These are phyloP conservation scores for Huntiella moniliformis DNA, from an alignment of 2,329 filamentous ascomycete species.

Conservation along the genomic window DNA sequence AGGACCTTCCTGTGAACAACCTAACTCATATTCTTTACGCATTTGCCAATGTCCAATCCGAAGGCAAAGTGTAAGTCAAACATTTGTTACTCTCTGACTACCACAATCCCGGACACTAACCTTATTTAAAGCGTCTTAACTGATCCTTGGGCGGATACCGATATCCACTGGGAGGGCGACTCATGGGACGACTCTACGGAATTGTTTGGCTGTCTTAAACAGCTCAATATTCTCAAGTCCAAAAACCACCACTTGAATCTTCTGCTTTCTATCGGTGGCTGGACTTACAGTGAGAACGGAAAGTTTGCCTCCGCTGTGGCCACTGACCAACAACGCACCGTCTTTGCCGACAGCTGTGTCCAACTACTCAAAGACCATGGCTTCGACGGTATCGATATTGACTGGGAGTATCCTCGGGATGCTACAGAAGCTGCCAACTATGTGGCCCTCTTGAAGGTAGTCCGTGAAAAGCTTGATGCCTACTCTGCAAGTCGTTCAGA, in stretches of 20 bases:
- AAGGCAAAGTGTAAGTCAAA: conserved; percentile 55
- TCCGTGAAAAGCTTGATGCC: conserved; percentile 37
- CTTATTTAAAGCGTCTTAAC: conserved; percentile 27
- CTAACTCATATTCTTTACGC: conserved; percentile 81
- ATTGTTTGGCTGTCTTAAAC: conserved; percentile 76
- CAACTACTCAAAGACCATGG: conserved; percentile 62
- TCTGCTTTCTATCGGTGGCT: conserved; percentile 74
- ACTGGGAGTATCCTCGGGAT: conserved; percentile 48
- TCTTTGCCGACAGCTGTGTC: conserved; percentile 57
- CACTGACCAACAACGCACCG: conserved; percentile 46
- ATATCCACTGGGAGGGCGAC: conserved; percentile 55
- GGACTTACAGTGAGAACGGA: conserved; percentile 67
- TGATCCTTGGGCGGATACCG: conserved; percentile 46
- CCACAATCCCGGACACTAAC: too few species aligned
- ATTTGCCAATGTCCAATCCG: conserved; percentile 69
- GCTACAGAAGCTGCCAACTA: conserved; percentile 35
- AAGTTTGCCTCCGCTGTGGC: conserved; percentile 53
- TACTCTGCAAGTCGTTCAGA: conserved; percentile 29
- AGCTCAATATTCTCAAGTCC: conserved; percentile 68
- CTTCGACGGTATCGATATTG: conserved; percentile 52
- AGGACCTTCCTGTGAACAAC: conserved; percentile 61
- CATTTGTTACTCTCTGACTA: neutral
- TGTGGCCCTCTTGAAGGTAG: conserved; percentile 38
- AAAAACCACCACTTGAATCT: conserved; percentile 69
- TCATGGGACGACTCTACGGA: conserved; percentile 56